These are phyloP conservation scores for Sclerotinia minor DNA, from an alignment of 2,329 filamentous ascomycete species.

Conservation along the genomic window DNA sequence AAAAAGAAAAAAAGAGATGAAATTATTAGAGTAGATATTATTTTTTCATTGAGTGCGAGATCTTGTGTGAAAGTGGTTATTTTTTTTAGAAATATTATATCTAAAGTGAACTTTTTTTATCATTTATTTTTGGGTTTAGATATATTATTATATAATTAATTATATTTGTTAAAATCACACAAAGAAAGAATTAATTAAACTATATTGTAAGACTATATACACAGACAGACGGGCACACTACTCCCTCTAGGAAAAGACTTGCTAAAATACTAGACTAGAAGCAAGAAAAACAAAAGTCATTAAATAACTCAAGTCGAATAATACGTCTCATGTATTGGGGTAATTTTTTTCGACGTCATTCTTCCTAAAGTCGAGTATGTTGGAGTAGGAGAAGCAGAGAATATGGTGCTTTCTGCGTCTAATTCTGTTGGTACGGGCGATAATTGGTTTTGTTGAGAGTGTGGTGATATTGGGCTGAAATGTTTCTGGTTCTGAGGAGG, in stretches of 20 bases:
- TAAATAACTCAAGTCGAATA: conserved; percentile 29
- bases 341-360: conserved; percentile 26
- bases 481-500: conserved; percentile 3
- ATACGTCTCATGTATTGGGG: conserved; percentile 31
- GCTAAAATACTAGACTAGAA: not conserved
- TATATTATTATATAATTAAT: no score
- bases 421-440: conserved; percentile 17
- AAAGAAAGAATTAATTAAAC: no score
- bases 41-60: no score
- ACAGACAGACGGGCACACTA: not conserved
- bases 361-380: conserved; percentile 30
- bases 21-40: no score
- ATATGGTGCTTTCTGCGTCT: conserved; percentile 10
- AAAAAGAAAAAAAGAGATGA: no score
- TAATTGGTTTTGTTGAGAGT: conserved; percentile 25
- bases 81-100: no score
- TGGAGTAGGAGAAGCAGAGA: conserved; percentile 27
- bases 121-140: no score
- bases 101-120: no score
- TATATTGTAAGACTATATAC: not conserved
- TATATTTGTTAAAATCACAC: no score
- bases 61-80: no score
- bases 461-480: conserved; percentile 22
- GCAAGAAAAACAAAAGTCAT: not conserved
- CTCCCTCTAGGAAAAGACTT: not conserved